Conservation (phyloP, 495 filamentous ascomycete genomes). For the Geopyxis carbonaria region DNA sequence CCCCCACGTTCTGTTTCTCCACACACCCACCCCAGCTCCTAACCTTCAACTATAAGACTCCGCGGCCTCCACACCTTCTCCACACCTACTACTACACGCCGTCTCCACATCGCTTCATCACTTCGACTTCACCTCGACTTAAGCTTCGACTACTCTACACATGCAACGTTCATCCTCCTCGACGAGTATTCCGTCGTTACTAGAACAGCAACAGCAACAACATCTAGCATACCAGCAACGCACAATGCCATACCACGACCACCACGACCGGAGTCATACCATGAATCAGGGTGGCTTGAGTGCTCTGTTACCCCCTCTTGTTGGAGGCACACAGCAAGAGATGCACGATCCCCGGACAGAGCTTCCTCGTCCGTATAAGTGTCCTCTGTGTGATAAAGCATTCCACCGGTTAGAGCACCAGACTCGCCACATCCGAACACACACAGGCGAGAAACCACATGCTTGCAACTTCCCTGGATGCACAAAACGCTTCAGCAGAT, state of each 20-base stretch:
- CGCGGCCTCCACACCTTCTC: slow-evolving; percentile 8
- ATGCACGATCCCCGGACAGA: slow-evolving; percentile 34
- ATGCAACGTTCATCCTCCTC: slow-evolving; percentile 7
- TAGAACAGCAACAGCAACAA: slow-evolving; percentile 4
- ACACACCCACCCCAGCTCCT: slow-evolving; percentile 2
- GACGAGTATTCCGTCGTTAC: slow-evolving; percentile 6
- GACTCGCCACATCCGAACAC: slow-evolving; percentile 91
- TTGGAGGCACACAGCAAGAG: slow-evolving; percentile 15
- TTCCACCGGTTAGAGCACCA: slow-evolving; percentile 98
- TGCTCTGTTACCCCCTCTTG: slow-evolving; percentile 13
- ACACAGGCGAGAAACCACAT: slow-evolving; percentile 97
- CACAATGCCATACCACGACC: slow-evolving; percentile 19
- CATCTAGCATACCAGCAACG: slow-evolving; percentile 1
- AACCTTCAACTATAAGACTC: slow-evolving; percentile 9
- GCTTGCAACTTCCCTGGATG: slow-evolving; percentile 87
- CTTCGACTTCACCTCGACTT: background rate
- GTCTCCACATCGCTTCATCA: background rate
- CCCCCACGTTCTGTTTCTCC: slow-evolving; percentile 3
- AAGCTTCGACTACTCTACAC: background rate
- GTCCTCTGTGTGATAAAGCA: slow-evolving; percentile 93
- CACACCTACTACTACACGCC: slow-evolving; percentile 1
- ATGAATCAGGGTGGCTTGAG: slow-evolving; percentile 12
- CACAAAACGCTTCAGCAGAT: slow-evolving; percentile 93
- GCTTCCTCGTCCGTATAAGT: slow-evolving; percentile 92
- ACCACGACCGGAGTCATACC: slow-evolving; percentile 15